phyloP scores from a whole-genome alignment of 2,329 filamentous ascomycete genomes.

The Trichophyton rubrum region DNA sequence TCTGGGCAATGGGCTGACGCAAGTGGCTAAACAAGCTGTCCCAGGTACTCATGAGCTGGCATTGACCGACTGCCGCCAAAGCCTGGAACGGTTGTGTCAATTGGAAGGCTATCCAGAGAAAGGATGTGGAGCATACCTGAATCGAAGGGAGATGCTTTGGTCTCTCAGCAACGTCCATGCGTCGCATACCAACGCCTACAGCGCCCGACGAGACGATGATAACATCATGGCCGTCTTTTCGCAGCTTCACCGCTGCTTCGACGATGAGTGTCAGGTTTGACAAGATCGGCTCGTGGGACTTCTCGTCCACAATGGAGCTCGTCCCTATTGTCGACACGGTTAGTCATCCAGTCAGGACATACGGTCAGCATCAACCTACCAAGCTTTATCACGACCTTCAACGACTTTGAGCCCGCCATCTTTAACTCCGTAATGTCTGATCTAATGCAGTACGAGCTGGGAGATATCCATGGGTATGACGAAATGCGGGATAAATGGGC shows the following conservation, averaged over 20 bases:
- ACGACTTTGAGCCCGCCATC: constrained; percentile 51
- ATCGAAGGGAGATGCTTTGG: constrained; percentile 84
- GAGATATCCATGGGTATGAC: constrained; percentile 2
- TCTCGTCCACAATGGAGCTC: constrained; percentile 96
- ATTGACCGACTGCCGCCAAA: constrained; percentile 90
- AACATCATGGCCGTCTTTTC: constrained; percentile 83
- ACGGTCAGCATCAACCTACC: constrained; percentile 40
- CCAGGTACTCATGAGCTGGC: constrained; percentile 88
- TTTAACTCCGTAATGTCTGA: constrained; percentile 27
- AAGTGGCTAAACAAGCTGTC: constrained; percentile 82
- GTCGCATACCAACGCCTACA: constrained; percentile 81
- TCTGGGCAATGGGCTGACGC: constrained; percentile 83
- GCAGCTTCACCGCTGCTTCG: constrained; percentile 77
- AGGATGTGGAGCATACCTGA: constrained; percentile 44
- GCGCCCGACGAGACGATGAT: constrained; percentile 95
- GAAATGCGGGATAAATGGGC: background rate
- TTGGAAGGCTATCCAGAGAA: background rate
- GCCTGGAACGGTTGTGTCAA: constrained; percentile 40
- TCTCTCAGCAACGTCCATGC: constrained; percentile 76
- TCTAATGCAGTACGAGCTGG: background rate
- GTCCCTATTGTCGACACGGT: constrained; percentile 51
- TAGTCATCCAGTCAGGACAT: background rate
- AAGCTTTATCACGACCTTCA: constrained; percentile 77
- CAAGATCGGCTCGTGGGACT: constrained; percentile 81
- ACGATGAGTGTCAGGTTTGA: constrained; percentile 87